Evolutionary conservation across 2,329 filamentous ascomycete species (phyloP).

Genomic region (Botryosphaeria dothidea): DNA sequence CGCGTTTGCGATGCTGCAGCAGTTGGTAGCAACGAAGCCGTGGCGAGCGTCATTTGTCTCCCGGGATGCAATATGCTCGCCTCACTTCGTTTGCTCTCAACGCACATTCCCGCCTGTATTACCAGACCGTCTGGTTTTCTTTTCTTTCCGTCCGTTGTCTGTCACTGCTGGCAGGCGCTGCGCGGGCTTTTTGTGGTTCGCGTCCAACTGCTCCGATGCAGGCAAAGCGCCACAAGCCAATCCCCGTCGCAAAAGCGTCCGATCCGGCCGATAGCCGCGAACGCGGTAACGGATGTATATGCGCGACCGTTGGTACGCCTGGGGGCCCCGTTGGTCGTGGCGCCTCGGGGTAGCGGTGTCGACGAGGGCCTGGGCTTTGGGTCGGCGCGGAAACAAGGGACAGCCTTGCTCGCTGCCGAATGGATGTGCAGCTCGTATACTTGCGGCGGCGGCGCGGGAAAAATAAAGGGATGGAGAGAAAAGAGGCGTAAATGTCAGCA

Average conservation of each 20-base stretch:
- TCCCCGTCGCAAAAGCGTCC: not conserved
- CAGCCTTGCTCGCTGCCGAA: slow-evolving; percentile 12
- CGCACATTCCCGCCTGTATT: not conserved
- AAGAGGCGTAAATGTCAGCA: not conserved
- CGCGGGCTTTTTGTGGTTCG: not conserved
- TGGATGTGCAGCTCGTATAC: slow-evolving; percentile 5
- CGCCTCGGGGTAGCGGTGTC: not conserved
- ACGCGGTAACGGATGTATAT: not conserved
- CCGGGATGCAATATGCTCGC: not conserved
- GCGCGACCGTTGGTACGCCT: slow-evolving; percentile 4
- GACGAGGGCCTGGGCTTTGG: not conserved
- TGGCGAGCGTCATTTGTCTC: not conserved
- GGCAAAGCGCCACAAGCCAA: not conserved
- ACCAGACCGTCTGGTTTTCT: not conserved
- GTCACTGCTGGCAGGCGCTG: not conserved
- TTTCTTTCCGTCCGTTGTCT: not conserved
- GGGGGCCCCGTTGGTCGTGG: not conserved
- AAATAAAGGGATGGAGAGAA: not conserved
- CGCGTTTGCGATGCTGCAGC: not conserved
- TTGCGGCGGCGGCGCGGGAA: not conserved
- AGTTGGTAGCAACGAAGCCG: not conserved
- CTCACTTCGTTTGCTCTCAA: not conserved
- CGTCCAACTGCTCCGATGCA: not conserved
- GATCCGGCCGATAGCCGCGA: not conserved
- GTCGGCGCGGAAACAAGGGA: not conserved